These are phyloP conservation scores for Xanthoparmelia taractica DNA, from an alignment of 495 filamentous ascomycete species.

Conservation along the genomic window DNA sequence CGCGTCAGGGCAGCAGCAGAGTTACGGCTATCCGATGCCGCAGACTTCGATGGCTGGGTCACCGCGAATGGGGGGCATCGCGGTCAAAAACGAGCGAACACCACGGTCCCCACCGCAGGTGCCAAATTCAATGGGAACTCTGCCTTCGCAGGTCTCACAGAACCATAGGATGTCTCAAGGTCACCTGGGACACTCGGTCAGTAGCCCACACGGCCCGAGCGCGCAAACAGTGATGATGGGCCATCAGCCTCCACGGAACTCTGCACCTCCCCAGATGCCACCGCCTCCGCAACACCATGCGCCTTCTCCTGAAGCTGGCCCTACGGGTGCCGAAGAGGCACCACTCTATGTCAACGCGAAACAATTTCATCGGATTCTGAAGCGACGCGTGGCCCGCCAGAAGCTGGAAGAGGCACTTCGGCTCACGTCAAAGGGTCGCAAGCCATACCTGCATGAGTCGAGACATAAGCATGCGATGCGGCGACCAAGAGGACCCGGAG, in stretches of 20 bases:
- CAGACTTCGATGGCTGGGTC: slow-evolving; percentile 46
- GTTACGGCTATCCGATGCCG: slow-evolving; percentile 38
- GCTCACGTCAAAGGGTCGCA: slow-evolving; percentile 87
- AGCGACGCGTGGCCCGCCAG: slow-evolving; percentile 85
- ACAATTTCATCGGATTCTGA: slow-evolving; percentile 95
- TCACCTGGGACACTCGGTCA: slow-evolving; percentile 43
- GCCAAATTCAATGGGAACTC: slow-evolving; percentile 43
- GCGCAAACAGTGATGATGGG: slow-evolving; percentile 44
- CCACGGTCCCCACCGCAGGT: slow-evolving; percentile 47
- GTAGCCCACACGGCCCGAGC: slow-evolving; percentile 41
- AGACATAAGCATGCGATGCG: slow-evolving; percentile 98
- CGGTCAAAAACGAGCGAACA: slow-evolving; percentile 45
- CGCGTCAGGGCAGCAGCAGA: slow-evolving; percentile 41
- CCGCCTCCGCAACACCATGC: slow-evolving; percentile 47
- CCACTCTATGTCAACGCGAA: slow-evolving; percentile 98
- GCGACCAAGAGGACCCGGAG: slow-evolving; percentile 88
- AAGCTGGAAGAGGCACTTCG: slow-evolving; percentile 85
- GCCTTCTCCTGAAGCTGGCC: slow-evolving; percentile 73
- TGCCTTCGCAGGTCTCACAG: slow-evolving; percentile 43
- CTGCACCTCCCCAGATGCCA: slow-evolving; percentile 42
- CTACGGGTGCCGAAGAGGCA: slow-evolving; percentile 75
- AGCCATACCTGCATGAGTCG: slow-evolving; percentile 98
- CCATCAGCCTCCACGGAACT: slow-evolving; percentile 41
- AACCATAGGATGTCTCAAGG: slow-evolving; percentile 41
- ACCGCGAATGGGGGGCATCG: slow-evolving; percentile 44